Percentiles rank a stretch among this genome's conserved stretches.
phyloP scores from a whole-genome alignment of 768 basidiomycete species.

The Sporobolomyces pararoseus region DNA sequence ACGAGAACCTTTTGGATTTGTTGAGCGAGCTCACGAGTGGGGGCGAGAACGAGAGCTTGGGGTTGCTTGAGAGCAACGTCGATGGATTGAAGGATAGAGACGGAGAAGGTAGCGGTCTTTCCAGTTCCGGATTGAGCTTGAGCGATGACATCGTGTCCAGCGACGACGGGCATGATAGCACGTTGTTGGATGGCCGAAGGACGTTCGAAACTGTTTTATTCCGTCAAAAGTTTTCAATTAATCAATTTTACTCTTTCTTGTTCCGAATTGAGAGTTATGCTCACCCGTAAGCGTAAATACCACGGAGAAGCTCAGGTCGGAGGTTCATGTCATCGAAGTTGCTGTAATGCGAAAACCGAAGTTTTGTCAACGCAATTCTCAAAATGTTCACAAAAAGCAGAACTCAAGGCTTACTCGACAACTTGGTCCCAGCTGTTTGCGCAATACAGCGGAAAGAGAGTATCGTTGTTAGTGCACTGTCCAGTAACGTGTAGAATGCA shows the following conservation, averaged over 20 bases:
- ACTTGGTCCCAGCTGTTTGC: constrained; percentile 41
- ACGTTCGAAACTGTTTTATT: constrained; percentile 80
- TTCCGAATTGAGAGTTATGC: too few species aligned
- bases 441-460: too few species aligned
- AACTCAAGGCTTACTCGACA: constrained; percentile 32
- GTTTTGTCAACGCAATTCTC: background rate
- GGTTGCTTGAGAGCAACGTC: constrained; percentile 90
- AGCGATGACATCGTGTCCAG: constrained; percentile 89
- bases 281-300: constrained; percentile 96
- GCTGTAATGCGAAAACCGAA: constrained; percentile 1
- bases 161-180: constrained; percentile 88
- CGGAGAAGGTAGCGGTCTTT: constrained; percentile 99
- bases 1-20: constrained; percentile 97
- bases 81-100: constrained; percentile 96
- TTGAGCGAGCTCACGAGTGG: constrained; percentile 97
- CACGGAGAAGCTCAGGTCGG: constrained; percentile 92
- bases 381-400: background rate
- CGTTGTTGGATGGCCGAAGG: constrained; percentile 98
- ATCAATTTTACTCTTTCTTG: too few species aligned
- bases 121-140: constrained; percentile 99
- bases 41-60: constrained; percentile 91
- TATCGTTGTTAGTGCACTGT: too few species aligned
- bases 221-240: too few species aligned
- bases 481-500: too few species aligned
- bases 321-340: constrained; percentile 80